These are phyloP conservation scores for Saksenaea vasiformis DNA, from an alignment of 371 early-diverging fungal species.

Conservation along the genomic window DNA sequence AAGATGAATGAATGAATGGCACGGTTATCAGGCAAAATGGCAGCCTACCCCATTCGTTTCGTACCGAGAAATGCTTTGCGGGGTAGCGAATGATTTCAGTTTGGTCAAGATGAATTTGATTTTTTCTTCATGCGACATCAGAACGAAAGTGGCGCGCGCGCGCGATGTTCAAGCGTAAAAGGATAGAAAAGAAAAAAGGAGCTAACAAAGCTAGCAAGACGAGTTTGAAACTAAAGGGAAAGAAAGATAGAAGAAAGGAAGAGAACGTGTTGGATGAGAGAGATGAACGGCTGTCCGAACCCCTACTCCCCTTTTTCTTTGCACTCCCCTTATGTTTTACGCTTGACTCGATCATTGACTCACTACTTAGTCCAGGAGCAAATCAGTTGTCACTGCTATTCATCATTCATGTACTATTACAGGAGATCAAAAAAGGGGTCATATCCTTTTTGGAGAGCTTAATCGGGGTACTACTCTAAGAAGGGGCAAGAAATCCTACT, in stretches of 20 bases:
- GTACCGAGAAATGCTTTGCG: slow-evolving; percentile 1
- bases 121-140: slow-evolving; percentile 7
- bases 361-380: not conserved
- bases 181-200: too few species aligned
- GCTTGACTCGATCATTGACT: slow-evolving; percentile 3
- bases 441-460: not conserved
- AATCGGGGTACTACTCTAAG: not conserved
- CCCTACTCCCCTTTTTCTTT: not conserved
- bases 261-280: not conserved
- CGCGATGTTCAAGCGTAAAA: not conserved
- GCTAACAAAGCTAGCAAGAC: not conserved
- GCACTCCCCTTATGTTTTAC: slow-evolving; percentile 2
- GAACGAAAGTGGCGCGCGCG: not conserved
- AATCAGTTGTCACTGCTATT: not conserved
- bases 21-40: not conserved
- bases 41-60: not conserved
- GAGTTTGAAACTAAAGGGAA: not conserved
- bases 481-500: not conserved
- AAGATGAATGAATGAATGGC: not conserved
- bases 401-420: not conserved
- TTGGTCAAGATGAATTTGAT: not conserved
- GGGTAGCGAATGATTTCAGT: not conserved
- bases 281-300: slow-evolving; percentile 1
- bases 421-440: not conserved
- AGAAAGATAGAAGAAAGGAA: not conserved